Percentiles rank a stretch among this genome's conserved stretches.
These are phyloP conservation scores for Poa pratensis DNA, from an alignment of 176 grass and related monocot genomes.

Conservation along the genomic window DNA sequence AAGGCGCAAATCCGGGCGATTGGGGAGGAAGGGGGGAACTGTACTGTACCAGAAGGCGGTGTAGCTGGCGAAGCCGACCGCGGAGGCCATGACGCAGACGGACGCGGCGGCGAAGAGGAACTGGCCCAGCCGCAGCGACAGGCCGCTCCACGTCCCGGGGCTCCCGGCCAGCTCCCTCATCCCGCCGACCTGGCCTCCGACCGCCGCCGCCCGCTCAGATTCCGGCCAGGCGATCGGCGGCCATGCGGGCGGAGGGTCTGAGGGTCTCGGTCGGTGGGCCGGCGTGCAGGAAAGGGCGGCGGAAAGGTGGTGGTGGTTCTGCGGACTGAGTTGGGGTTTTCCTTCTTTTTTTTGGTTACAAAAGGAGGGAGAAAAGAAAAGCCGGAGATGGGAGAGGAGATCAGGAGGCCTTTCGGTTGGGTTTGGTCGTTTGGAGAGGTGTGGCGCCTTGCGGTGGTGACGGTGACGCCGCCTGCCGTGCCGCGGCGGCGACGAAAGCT, in stretches of 20 bases:
- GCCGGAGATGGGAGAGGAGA: background rate
- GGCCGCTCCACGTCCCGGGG: slow-evolving; percentile 84
- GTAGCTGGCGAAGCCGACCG: slow-evolving; percentile 82
- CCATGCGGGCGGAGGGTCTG: background rate
- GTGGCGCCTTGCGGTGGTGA: background rate
- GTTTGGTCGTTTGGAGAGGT: background rate
- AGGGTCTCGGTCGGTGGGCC: slow-evolving; percentile 22
- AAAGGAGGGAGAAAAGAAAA: background rate
- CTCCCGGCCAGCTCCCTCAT: slow-evolving; percentile 72
- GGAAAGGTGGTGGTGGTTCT: slow-evolving; percentile 22
- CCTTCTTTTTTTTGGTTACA: background rate
- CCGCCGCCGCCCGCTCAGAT: slow-evolving; percentile 27
- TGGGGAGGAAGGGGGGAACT: background rate
- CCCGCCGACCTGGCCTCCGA: slow-evolving; percentile 12
- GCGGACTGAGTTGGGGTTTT: slow-evolving; percentile 17
- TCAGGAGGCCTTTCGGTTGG: background rate
- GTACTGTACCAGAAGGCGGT: slow-evolving; percentile 91
- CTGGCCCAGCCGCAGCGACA: slow-evolving; percentile 76
- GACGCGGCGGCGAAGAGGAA: slow-evolving; percentile 80
- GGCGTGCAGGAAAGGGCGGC: slow-evolving; percentile 32
- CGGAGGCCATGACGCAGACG: slow-evolving; percentile 78
- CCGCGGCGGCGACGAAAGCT: background rate
- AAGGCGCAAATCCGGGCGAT: slow-evolving; percentile 7
- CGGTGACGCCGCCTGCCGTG: background rate
- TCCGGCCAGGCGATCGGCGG: slow-evolving; percentile 16